These are phyloP conservation scores for Trichomonas vaginalis DNA, from an alignment of 208 protist genomes.

Conservation along the genomic window DNA sequence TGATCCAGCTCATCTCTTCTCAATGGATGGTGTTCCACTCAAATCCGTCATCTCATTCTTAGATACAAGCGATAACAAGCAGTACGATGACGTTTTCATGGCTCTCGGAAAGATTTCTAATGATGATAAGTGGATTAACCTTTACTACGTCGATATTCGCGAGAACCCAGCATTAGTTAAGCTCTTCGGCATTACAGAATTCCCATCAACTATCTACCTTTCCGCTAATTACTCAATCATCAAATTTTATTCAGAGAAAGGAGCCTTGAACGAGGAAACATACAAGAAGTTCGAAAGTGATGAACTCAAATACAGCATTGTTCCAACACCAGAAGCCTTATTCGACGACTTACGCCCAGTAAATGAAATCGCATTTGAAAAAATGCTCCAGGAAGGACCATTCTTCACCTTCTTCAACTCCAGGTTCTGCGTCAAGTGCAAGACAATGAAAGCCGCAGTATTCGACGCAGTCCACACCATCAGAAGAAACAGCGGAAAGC, in stretches of 20 bases:
- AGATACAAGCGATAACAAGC: not conserved
- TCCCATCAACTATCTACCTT: not conserved
- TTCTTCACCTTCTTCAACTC: not conserved
- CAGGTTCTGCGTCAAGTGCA: not conserved
- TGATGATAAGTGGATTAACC: not conserved
- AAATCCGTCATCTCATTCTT: not conserved
- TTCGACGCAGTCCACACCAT: not conserved
- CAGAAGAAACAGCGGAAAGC: not conserved
- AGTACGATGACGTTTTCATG: not conserved
- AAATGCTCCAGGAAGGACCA: not conserved
- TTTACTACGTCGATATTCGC: not conserved
- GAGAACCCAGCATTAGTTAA: not conserved
- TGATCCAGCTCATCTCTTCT: not conserved
- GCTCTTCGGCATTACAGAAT: not conserved
- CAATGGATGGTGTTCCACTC: not conserved
- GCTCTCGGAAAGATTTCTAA: not conserved
- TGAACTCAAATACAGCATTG: not conserved
- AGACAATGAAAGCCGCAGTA: not conserved
- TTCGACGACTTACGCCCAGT: not conserved
- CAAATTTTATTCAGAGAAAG: not conserved
- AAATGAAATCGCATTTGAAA: not conserved
- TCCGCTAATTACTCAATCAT: not conserved
- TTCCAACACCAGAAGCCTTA: not conserved
- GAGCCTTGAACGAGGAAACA: not conserved
- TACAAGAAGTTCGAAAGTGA: not conserved